Percentiles rank a stretch among this genome's conserved stretches.
Conservation (phyloP, 768 basidiomycete species). For the Leccinum obscurum region DNA sequence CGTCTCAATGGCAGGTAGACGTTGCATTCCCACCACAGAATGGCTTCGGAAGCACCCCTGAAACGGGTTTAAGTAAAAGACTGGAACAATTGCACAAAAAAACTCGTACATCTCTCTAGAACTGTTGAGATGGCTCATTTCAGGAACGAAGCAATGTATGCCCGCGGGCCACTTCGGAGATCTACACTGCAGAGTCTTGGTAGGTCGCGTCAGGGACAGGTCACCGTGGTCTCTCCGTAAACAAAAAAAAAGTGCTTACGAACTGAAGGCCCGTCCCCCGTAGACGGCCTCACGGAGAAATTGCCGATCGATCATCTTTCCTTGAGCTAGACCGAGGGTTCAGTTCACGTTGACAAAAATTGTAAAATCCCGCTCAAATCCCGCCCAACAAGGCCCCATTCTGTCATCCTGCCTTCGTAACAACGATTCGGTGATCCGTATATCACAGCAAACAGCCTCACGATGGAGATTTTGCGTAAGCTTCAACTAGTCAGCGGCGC, state of each 20-base stretch:
- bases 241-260: background rate
- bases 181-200: background rate
- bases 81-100: background rate
- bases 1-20: background rate
- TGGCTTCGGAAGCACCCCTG: background rate
- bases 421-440: background rate
- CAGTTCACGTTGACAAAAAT: background rate
- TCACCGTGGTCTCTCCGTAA: background rate
- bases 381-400: background rate
- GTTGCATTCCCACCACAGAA: background rate
- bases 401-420: background rate
- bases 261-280: background rate
- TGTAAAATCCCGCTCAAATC: background rate
- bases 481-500: background rate
- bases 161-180: background rate
- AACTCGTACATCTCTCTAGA: background rate
- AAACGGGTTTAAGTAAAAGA: background rate
- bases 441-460: background rate
- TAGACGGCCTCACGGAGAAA: background rate
- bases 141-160: background rate
- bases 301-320: background rate
- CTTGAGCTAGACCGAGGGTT: background rate
- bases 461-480: background rate
- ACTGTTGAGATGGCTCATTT: background rate
- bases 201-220: background rate